Base-by-base conservation (phyloP, 257 asterid genomes). In the Avicennia marina region DNA sequence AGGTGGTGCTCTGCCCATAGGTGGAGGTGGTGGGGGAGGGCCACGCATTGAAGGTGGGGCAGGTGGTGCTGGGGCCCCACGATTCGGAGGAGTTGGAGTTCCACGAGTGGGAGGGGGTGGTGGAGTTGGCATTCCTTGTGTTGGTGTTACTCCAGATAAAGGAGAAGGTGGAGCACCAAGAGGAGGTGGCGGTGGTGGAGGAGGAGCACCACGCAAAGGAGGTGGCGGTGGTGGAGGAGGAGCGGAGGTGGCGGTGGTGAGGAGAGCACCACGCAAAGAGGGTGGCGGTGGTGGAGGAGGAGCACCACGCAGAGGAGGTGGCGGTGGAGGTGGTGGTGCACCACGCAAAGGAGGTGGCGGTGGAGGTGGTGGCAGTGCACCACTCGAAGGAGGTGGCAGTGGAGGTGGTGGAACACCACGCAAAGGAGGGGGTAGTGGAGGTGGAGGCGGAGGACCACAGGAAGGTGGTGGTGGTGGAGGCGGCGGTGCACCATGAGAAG, bases 21-120 rank as follows among this genome's bases (percentile, higher is more conserved):
- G 73, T 42, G 73, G 77, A 54, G 75, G 74, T 19, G 85, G 79
- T 39, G 75, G 66, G 7, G 77, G 73, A 13, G 75, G 68, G 31
- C 75, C 76, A 34, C 72, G 58, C 11, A 10, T 6, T 31, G 69
- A 31, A 61, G 79, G 85, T 11, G 89, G 84, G 2, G 76, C 80
- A 1, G 86, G 87, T 2, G 85, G 86, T 1, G 72, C n/a, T 54
- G 77, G 75, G 19, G 73, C 43, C 17, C 75, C 75, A 47, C 44
- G 62, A 38, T 55, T 20, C 26, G 83, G 78, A 5, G 78, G 78
- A 15, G 86, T 78, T 27, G 80, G 75, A 0, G 74, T 69, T 34
- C 74, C 81, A 29, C 17, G 57, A 16, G 51, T 36, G 24, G 81
- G 76, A 11, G 86, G 86, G 1, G 81, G 83, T 1, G 81, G 87